Percentiles rank a stretch among this genome's conserved stretches.
phyloP scores from a whole-genome alignment of 2,329 filamentous ascomycete species.

The Aschersonia sp. region DNA sequence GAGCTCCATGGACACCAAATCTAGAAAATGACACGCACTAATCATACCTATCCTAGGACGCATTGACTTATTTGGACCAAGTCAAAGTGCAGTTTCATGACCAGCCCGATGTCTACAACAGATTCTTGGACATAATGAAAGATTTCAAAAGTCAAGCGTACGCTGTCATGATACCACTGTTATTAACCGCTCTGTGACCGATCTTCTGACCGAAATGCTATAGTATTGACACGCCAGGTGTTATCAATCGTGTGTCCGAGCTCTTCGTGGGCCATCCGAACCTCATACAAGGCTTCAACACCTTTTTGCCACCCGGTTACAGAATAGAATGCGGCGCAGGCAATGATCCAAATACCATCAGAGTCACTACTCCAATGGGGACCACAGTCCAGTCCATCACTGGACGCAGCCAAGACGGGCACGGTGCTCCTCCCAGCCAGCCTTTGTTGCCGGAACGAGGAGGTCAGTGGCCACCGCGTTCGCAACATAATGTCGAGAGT shows the following conservation, averaged over 20 bases:
- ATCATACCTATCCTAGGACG: constrained; percentile 30
- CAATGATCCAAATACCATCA: constrained; percentile 88
- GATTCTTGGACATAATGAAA: constrained; percentile 98
- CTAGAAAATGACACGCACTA: neutral
- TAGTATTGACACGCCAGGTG: constrained; percentile 89
- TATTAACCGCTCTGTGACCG: neutral
- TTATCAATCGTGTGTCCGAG: constrained; percentile 91
- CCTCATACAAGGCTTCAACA: constrained; percentile 95
- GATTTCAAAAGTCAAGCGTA: constrained; percentile 97
- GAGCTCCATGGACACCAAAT: no score
- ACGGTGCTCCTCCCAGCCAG: constrained; percentile 22
- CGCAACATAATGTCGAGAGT: constrained; percentile 45
- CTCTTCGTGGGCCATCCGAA: constrained; percentile 92
- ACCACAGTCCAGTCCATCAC: constrained; percentile 85
- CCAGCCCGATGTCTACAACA: constrained; percentile 92
- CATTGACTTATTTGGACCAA: constrained; percentile 91
- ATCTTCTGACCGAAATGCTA: constrained; percentile 30
- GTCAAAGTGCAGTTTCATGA: constrained; percentile 97
- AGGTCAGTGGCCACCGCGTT: constrained; percentile 41
- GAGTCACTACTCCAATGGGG: constrained; percentile 95
- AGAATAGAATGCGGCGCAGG: constrained; percentile 90
- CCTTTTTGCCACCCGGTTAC: constrained; percentile 89
- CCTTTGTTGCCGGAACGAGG: constrained; percentile 31
- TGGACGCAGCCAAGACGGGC: constrained; percentile 30
- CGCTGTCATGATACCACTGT: neutral